Conservation (phyloP, 2,329 filamentous ascomycete genomes). For the Biscogniauxia marginata region DNA sequence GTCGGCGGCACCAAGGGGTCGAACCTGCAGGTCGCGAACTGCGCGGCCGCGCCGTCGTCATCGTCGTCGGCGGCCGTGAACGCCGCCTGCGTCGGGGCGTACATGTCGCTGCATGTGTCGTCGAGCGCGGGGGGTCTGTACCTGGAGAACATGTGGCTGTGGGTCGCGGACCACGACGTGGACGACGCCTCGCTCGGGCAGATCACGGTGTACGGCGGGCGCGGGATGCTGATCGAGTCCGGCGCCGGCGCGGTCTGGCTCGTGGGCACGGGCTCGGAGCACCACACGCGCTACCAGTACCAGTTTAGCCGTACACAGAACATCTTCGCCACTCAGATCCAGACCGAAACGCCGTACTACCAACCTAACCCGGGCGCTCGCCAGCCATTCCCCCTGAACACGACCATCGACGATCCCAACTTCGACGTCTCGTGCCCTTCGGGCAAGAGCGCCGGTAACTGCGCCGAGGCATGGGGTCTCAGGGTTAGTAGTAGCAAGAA, state of each 20-base stretch:
- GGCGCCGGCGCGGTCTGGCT: conserved; percentile 53
- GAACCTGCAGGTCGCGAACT: conserved; percentile 61
- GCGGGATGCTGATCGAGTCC: conserved; percentile 49
- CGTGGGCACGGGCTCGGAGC: conserved; percentile 64
- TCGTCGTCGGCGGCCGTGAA: conserved; percentile 29
- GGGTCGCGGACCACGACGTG: conserved; percentile 47
- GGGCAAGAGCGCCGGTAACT: conserved; percentile 35
- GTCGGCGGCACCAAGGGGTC: conserved; percentile 72
- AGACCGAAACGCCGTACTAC: conserved; percentile 72
- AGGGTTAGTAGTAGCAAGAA: conserved; percentile 56
- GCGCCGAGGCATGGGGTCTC: conserved; percentile 64
- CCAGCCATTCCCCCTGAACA: conserved; percentile 51
- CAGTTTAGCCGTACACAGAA: conserved; percentile 60
- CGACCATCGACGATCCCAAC: conserved; percentile 47
- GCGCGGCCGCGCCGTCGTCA: conserved; percentile 47
- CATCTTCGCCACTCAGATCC: conserved; percentile 64
- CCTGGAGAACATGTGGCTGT: conserved; percentile 47
- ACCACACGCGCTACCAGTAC: conserved; percentile 66
- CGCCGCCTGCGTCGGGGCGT: conserved; percentile 40
- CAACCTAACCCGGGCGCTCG: conserved; percentile 63
- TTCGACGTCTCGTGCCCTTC: conserved; percentile 48
- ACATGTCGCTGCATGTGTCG: conserved; percentile 44
- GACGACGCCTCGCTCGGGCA: conserved; percentile 43
- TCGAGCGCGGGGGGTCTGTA: conserved; percentile 37
- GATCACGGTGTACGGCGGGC: conserved; percentile 49